Evolutionary conservation across 768 basidiomycete species (phyloP).

Genomic region (Brasilioporus rufonigricans): DNA sequence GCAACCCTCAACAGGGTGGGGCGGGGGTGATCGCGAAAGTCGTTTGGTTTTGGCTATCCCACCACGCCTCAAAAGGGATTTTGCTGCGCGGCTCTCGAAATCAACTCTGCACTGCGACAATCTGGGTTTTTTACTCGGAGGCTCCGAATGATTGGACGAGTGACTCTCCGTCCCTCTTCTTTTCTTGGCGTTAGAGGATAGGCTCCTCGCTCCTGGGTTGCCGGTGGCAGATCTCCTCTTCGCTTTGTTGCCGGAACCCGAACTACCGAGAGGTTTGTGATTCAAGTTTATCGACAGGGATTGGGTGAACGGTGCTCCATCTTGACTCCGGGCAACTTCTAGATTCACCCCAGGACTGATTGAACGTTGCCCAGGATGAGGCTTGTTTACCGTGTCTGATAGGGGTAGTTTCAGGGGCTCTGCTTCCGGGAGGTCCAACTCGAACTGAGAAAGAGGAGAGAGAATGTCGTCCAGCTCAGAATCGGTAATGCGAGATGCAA

Average conservation of each 20-base stretch:
- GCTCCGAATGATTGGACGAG: constrained; percentile 5
- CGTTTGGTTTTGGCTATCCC: not conserved
- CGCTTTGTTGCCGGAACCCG: not conserved
- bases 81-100: not conserved
- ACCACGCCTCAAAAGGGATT: not conserved
- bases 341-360: not conserved
- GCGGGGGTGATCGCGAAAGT: constrained; percentile 11
- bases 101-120: constrained; percentile 1
- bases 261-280: not conserved
- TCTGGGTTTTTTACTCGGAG: constrained; percentile 22
- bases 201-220: not conserved
- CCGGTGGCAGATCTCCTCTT: constrained; percentile 1
- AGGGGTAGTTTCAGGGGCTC: constrained; percentile 20
- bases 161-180: constrained; percentile 1
- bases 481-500: not conserved
- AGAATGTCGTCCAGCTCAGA: constrained; percentile 6
- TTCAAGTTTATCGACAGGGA: constrained; percentile 1
- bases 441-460: constrained; percentile 27
- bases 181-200: not conserved
- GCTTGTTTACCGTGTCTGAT: constrained; percentile 23
- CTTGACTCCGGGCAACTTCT: not conserved
- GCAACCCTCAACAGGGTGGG: not conserved
- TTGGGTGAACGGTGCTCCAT: not conserved
- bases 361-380: constrained; percentile 5
- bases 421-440: constrained; percentile 19